phyloP scores from a whole-genome alignment of 345 rosid genomes.

The Brassica nigra region DNA sequence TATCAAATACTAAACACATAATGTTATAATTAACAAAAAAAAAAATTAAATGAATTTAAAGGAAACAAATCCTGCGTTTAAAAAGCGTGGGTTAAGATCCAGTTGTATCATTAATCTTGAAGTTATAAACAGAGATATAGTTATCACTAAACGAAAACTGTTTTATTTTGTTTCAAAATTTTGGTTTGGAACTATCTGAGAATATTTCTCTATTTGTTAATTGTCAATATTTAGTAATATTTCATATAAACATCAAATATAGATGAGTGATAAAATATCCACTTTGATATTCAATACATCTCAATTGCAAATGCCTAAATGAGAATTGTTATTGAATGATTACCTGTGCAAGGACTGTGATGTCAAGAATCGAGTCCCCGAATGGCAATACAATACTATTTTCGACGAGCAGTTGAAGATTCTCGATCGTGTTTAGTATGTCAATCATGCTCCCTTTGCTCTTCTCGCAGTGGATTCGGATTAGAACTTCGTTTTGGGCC shows the following conservation, averaged over 20 bases:
- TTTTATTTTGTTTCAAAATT: background rate
- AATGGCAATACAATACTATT: constrained; percentile 57
- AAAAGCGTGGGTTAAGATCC: too few relatives aligned
- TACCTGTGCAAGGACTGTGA: constrained; percentile 74
- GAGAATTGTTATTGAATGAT: background rate
- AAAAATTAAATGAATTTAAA: too few relatives aligned
- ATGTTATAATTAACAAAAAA: too few relatives aligned
- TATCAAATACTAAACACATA: too few relatives aligned
- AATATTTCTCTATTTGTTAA: background rate
- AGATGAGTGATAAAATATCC: background rate
- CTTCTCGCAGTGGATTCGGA: constrained; percentile 69
- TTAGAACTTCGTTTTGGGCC: constrained; percentile 52
- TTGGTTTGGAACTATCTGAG: background rate
- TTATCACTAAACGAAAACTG: background rate
- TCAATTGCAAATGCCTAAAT: background rate
- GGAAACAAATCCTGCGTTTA: too few relatives aligned
- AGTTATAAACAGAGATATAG: background rate
- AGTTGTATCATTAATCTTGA: background rate
- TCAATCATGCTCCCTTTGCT: constrained; percentile 46
- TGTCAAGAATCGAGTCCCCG: constrained; percentile 59
- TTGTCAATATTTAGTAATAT: background rate
- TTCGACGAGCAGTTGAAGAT: constrained; percentile 46
- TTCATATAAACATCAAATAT: background rate
- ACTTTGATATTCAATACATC: background rate
- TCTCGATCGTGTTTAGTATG: constrained; percentile 54